Percentiles rank a stretch among this genome's conserved stretches.
phyloP scores from a whole-genome alignment of 495 filamentous ascomycete species.

The Podospora pseudocomata region DNA sequence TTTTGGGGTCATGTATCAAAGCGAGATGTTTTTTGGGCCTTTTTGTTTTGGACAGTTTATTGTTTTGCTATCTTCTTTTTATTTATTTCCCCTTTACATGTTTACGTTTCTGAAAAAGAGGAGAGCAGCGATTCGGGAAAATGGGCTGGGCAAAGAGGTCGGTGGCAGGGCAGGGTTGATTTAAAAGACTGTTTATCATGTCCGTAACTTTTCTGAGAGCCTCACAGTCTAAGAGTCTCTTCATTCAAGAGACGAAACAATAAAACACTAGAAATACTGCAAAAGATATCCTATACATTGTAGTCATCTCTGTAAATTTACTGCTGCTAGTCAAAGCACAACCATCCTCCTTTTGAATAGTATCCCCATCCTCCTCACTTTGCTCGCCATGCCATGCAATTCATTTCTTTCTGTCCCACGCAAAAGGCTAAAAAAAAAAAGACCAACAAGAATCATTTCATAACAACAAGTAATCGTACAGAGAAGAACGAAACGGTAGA shows the following conservation, averaged over 20 bases:
- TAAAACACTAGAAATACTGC: background rate
- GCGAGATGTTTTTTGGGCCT: background rate
- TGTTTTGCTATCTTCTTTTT: background rate
- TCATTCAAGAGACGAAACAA: background rate
- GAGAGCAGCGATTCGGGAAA: background rate
- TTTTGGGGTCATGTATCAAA: background rate
- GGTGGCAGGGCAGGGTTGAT: background rate
- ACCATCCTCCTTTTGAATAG: background rate
- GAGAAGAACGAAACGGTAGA: background rate
- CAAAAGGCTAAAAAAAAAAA: background rate
- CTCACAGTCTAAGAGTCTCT: no score
- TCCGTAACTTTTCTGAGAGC: background rate
- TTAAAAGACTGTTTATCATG: background rate
- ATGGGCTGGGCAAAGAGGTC: background rate
- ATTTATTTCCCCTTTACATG: background rate
- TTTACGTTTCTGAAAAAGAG: background rate
- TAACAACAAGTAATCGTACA: background rate
- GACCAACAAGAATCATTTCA: background rate
- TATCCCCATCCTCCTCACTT: background rate
- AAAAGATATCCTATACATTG: background rate
- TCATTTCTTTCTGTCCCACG: background rate
- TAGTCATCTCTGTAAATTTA: background rate
- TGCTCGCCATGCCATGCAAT: background rate
- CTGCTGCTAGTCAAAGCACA: background rate
- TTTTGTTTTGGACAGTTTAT: background rate